Conservation (phyloP, 495 filamentous ascomycete species). For the Penicillium silybi region DNA sequence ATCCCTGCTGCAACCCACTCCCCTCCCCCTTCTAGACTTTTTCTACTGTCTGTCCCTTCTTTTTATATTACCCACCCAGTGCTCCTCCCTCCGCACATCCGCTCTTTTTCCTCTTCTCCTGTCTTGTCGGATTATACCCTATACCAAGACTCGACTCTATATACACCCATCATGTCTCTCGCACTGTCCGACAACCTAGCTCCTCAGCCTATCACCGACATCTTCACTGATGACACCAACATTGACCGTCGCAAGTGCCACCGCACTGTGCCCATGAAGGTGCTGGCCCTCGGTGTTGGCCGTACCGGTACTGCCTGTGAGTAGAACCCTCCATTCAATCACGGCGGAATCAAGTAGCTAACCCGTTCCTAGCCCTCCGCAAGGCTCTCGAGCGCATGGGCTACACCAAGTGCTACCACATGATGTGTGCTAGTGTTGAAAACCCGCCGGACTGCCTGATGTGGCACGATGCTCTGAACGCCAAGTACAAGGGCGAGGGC, state of each 20-base stretch:
- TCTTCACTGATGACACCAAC: constrained; percentile 55
- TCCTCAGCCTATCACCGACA: constrained; percentile 41
- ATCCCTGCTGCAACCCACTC: constrained; percentile 10
- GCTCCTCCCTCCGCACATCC: background rate
- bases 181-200: constrained; percentile 42
- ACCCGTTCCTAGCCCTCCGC: constrained; percentile 39
- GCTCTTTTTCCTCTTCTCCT: constrained; percentile 1
- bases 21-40: constrained; percentile 29
- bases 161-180: constrained; percentile 35
- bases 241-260: constrained; percentile 60
- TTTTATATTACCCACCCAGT: constrained; percentile 14
- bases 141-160: background rate
- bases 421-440: constrained; percentile 61
- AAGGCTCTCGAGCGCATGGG: constrained; percentile 57
- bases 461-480: constrained; percentile 63
- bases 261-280: constrained; percentile 62
- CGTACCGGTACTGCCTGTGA: constrained; percentile 66
- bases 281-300: constrained; percentile 58
- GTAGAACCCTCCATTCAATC: constrained; percentile 10
- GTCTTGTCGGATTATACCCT: background rate
- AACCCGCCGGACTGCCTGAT: constrained; percentile 55
- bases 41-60: constrained; percentile 24
- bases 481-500: constrained; percentile 59
- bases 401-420: constrained; percentile 62
- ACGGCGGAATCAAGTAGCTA: background rate